These are phyloP conservation scores for Penicillium simplicissimum DNA, from an alignment of 495 filamentous ascomycete genomes.

Conservation along the genomic window DNA sequence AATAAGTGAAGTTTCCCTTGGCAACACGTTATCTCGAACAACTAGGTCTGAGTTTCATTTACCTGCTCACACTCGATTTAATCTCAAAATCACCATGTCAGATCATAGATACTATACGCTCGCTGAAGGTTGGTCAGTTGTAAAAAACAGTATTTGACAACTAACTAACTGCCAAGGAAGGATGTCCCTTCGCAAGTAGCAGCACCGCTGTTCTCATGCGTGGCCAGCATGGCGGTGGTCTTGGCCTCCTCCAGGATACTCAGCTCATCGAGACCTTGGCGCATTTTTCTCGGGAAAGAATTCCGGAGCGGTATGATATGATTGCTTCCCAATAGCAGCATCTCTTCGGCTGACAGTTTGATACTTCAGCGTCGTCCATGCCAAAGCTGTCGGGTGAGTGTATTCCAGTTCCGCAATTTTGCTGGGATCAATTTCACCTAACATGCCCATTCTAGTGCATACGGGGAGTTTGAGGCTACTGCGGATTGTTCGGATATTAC, in stretches of 20 bases:
- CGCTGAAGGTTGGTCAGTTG: conserved; percentile 4
- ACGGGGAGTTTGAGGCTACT: conserved; percentile 65
- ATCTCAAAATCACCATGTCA: not conserved
- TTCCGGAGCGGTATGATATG: conserved; percentile 40
- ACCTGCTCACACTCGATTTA: not conserved
- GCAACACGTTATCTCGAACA: not conserved
- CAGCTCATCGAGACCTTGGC: conserved; percentile 50
- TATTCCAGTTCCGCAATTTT: not conserved
- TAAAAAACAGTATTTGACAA: not conserved
- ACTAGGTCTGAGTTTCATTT: not conserved
- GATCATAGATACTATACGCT: conserved; percentile 12
- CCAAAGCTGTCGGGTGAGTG: conserved; percentile 50
- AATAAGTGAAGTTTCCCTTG: not conserved
- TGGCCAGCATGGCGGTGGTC: conserved; percentile 29
- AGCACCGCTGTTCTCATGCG: conserved; percentile 33
- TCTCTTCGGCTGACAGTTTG: not conserved
- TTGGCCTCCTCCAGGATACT: conserved; percentile 36
- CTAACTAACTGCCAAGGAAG: conserved; percentile 1
- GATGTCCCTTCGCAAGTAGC: conserved; percentile 32
- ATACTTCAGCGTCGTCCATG: conserved; percentile 52
- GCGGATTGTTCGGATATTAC: conserved; percentile 52
- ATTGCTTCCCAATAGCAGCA: not conserved
- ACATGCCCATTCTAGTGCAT: conserved; percentile 41
- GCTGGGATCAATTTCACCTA: not conserved
- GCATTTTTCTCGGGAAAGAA: conserved; percentile 59